Conservation (phyloP, 164 flowering plant species). For the Hamamelis virginiana region DNA sequence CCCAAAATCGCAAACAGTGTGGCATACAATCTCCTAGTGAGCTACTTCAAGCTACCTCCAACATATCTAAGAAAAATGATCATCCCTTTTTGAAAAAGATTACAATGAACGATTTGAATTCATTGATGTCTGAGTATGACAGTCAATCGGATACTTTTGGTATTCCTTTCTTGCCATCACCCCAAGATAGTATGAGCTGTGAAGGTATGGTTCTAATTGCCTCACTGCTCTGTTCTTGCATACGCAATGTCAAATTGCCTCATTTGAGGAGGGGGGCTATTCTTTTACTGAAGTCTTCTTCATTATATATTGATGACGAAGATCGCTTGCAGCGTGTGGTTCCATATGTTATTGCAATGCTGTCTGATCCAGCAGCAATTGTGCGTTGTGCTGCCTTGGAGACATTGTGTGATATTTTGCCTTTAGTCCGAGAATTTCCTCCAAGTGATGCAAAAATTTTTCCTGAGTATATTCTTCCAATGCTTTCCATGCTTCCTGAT, state of each 20-base stretch:
- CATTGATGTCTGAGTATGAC: conserved; percentile 69
- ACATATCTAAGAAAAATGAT: conserved; percentile 45
- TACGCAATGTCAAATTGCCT: conserved; percentile 90
- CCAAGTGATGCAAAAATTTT: conserved; percentile 99
- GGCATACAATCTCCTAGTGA: conserved; percentile 42
- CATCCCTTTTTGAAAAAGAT: conserved; percentile 59
- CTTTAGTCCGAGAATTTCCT: conserved; percentile 89
- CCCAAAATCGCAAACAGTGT: conserved; percentile 25
- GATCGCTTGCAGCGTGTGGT: conserved; percentile 92
- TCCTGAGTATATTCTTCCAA: conserved; percentile 95
- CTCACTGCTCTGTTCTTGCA: conserved; percentile 88
- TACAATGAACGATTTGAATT: conserved; percentile 49
- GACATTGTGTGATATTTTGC: conserved; percentile 83
- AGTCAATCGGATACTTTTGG: conserved; percentile 72
- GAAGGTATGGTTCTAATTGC: conserved; percentile 97
- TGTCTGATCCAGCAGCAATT: conserved; percentile 92
- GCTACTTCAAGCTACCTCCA: conserved; percentile 41
- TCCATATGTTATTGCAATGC: conserved; percentile 89
- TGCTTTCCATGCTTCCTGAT: conserved; percentile 99
- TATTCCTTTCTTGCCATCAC: conserved; percentile 56
- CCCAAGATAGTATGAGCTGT: conserved; percentile 62
- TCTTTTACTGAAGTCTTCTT: conserved; percentile 65
- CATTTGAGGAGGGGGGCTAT: conserved; percentile 83
- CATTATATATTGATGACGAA: conserved; percentile 89
- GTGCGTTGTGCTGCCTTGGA: conserved; percentile 97